phyloP scores from a whole-genome alignment of 441 rosid species.

The Adansonia gregorii region DNA sequence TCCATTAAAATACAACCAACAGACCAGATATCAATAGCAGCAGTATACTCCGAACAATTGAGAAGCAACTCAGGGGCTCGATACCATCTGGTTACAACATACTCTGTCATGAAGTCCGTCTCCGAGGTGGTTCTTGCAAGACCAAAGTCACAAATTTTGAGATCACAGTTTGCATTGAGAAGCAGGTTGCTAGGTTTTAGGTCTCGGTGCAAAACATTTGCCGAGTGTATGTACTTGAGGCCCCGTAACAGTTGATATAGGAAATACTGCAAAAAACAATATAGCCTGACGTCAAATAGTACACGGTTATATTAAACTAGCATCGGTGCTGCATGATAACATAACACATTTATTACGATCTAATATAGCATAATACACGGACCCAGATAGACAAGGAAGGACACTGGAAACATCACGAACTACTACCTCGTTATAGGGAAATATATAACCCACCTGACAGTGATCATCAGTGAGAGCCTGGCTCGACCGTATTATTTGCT shows the following conservation, averaged over 20 bases:
- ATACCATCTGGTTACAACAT: constrained; percentile 72
- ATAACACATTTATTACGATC: neutral
- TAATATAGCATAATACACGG: neutral
- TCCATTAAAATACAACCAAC: constrained; percentile 78
- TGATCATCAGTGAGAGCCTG: constrained; percentile 65
- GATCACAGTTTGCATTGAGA: constrained; percentile 65
- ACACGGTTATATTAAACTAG: neutral
- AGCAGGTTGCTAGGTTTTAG: constrained; percentile 76
- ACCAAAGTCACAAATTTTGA: constrained; percentile 74
- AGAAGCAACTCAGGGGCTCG: constrained; percentile 74
- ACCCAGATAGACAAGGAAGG: neutral
- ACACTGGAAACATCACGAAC: neutral
- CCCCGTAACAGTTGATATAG: constrained; percentile 70
- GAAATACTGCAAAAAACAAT: constrained; percentile 51
- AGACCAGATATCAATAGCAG: constrained; percentile 77
- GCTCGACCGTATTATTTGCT: constrained; percentile 62
- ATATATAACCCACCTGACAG: constrained; percentile 45
- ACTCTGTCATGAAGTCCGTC: constrained; percentile 74
- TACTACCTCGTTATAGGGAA: neutral
- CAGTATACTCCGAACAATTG: constrained; percentile 72
- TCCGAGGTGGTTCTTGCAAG: constrained; percentile 73
- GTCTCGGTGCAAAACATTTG: constrained; percentile 72
- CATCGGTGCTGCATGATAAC: neutral
- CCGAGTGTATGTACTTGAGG: constrained; percentile 74
- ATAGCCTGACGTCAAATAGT: neutral